Percentiles rank a stretch among this genome's conserved stretches.
phyloP scores from a whole-genome alignment of 1,139 yeast genomes.

The Debaryomyces singareniensis region DNA sequence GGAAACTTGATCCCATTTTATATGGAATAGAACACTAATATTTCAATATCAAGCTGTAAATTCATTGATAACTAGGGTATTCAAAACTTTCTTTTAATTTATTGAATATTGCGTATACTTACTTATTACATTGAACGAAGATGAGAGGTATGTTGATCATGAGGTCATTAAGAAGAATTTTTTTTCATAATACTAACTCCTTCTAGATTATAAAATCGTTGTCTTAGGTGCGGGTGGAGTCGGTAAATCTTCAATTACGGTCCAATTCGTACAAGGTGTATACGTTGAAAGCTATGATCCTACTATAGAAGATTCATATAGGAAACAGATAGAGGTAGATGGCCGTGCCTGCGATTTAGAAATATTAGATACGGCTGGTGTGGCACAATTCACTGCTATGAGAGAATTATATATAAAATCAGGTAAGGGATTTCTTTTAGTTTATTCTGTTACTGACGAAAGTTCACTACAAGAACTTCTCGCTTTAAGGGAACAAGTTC shows the following conservation, averaged over 20 bases:
- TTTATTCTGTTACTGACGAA: constrained; percentile 85
- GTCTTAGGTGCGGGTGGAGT: constrained; percentile 51
- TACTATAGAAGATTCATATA: constrained; percentile 65
- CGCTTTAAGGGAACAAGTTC: constrained; percentile 81
- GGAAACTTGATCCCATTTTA: no score
- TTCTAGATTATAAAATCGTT: constrained; percentile 38
- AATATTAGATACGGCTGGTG: constrained; percentile 47
- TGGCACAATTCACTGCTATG: constrained; percentile 50
- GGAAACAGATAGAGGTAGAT: constrained; percentile 88
- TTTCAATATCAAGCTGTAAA: no score
- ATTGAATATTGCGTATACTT: no score
- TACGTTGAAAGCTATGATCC: constrained; percentile 48
- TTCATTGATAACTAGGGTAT: no score
- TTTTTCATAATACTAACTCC: neutral
- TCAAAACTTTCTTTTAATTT: no score
- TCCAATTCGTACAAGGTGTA: constrained; percentile 46
- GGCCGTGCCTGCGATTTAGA: constrained; percentile 86
- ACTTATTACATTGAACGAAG: no score
- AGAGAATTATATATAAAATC: constrained; percentile 75
- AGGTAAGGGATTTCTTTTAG: constrained; percentile 81
- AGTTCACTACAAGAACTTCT: constrained; percentile 76
- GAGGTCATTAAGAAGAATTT: no score
- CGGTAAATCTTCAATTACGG: constrained; percentile 47
- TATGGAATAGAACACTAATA: no score
- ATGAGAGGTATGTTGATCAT: no score